phyloP scores from a whole-genome alignment of 176 grass and related monocot genomes.

The Thalia dealbata region DNA sequence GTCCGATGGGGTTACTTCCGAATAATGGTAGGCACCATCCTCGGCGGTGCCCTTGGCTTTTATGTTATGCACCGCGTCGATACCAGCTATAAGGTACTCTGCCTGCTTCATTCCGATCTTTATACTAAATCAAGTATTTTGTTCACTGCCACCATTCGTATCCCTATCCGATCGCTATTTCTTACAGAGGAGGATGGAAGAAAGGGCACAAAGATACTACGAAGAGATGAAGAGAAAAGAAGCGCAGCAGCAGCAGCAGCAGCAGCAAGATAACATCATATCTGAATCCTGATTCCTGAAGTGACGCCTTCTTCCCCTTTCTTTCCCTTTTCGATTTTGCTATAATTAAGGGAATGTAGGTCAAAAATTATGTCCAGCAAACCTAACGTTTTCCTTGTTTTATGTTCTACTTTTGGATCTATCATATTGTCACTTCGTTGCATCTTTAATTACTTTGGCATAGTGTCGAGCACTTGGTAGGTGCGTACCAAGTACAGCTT shows the following conservation, averaged over 20 bases:
- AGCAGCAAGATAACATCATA: slow-evolving; percentile 30
- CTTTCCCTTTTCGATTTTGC: neutral
- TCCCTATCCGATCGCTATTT: neutral
- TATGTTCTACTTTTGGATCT: neutral
- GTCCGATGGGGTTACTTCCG: slow-evolving; percentile 54
- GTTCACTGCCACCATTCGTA: neutral
- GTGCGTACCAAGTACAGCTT: neutral
- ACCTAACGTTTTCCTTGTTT: neutral
- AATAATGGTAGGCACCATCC: slow-evolving; percentile 60
- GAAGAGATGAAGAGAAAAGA: slow-evolving; percentile 50
- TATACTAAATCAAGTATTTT: neutral
- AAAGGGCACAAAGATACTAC: slow-evolving; percentile 56
- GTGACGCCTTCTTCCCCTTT: neutral
- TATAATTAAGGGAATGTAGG: neutral
- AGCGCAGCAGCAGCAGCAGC: slow-evolving; percentile 22
- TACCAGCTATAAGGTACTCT: slow-evolving; percentile 57
- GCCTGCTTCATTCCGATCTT: neutral
- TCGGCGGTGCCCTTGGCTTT: slow-evolving; percentile 64
- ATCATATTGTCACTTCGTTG: neutral
- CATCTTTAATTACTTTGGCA: no score
- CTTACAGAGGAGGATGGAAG: slow-evolving; percentile 49
- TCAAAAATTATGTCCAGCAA: neutral
- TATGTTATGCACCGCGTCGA: slow-evolving; percentile 86
- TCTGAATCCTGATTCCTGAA: slow-evolving; percentile 40
- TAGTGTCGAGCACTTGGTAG: neutral